These are phyloP conservation scores for Dioscorea zingiberensis DNA, from an alignment of 106 monocot genomes.

Conservation along the genomic window DNA sequence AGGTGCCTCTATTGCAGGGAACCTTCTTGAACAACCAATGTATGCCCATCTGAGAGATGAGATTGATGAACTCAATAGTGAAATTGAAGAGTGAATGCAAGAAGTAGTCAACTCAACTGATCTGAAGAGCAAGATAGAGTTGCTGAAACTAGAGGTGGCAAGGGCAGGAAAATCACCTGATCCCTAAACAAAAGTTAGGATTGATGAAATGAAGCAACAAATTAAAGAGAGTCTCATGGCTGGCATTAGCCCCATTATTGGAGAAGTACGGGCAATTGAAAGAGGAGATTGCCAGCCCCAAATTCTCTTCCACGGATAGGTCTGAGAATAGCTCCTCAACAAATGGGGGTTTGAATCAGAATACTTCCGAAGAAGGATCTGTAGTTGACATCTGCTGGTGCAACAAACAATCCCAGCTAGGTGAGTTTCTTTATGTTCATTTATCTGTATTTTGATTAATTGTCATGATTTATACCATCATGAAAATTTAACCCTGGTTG, in stretches of 20 bases:
- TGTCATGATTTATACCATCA: background rate
- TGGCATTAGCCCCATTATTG: conserved; percentile 11
- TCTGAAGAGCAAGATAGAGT: conserved; percentile 20
- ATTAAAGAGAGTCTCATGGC: conserved; percentile 14
- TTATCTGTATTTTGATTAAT: background rate
- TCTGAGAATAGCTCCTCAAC: background rate
- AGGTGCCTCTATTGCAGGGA: background rate
- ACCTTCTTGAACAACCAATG: conserved; percentile 9
- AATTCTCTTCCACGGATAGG: background rate
- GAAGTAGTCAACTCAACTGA: conserved; percentile 25
- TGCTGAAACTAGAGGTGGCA: conserved; percentile 22
- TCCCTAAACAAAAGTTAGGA: conserved; percentile 13
- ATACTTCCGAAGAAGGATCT: background rate
- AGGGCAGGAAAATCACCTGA: conserved; percentile 28
- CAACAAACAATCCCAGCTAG: background rate
- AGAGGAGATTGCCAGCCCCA: conserved; percentile 10
- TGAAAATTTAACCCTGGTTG: too few relatives aligned
- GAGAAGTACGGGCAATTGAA: conserved; percentile 25
- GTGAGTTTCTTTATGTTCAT: too few relatives aligned
- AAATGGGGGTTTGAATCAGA: conserved; percentile 2
- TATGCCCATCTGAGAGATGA: conserved; percentile 13
- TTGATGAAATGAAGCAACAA: conserved; percentile 24
- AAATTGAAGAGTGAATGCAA: conserved; percentile 16
- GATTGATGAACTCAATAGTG: conserved; percentile 17
- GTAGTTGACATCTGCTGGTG: background rate